These are phyloP conservation scores for Lyophyllum decastes DNA, from an alignment of 768 basidiomycete species.

Conservation along the genomic window DNA sequence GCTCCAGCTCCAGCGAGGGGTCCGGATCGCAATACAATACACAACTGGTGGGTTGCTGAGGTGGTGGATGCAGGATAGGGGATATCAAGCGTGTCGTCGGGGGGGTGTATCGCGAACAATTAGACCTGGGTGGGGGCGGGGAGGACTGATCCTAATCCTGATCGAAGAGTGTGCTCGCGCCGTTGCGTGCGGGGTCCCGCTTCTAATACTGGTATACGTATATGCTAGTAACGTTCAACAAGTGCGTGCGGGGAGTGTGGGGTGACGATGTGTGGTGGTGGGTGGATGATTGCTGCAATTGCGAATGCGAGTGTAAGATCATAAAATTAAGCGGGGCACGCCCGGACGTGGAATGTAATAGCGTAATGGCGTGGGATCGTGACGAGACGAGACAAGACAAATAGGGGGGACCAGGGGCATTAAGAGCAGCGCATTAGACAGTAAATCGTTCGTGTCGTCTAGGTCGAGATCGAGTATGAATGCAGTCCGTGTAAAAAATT, in stretches of 20 bases:
- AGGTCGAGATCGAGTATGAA: constrained; percentile 38
- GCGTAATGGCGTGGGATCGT: constrained; percentile 35
- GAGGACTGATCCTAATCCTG: not conserved
- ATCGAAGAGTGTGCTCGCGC: not conserved
- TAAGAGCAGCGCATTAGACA: constrained; percentile 62
- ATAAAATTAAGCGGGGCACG: constrained; percentile 4
- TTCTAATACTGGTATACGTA: constrained; percentile 19
- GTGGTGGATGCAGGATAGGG: not conserved
- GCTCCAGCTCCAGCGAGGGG: not conserved
- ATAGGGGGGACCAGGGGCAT: constrained; percentile 39
- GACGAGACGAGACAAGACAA: constrained; percentile 39
- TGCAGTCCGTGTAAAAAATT: not conserved
- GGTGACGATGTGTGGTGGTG: not conserved
- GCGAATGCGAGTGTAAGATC: not conserved
- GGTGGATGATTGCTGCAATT: not conserved
- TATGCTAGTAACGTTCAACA: constrained; percentile 4
- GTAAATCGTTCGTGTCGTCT: constrained; percentile 23
- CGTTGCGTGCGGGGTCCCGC: constrained; percentile 6
- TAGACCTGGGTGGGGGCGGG: not conserved
- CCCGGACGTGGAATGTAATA: constrained; percentile 20
- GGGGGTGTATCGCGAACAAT: constrained; percentile 9
- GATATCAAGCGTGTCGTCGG: not conserved
- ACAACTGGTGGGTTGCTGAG: not conserved
- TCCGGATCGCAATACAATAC: constrained; percentile 14
- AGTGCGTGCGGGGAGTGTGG: not conserved